Conservation (phyloP, 768 basidiomycete genomes). For the Tylopilus sp. region DNA sequence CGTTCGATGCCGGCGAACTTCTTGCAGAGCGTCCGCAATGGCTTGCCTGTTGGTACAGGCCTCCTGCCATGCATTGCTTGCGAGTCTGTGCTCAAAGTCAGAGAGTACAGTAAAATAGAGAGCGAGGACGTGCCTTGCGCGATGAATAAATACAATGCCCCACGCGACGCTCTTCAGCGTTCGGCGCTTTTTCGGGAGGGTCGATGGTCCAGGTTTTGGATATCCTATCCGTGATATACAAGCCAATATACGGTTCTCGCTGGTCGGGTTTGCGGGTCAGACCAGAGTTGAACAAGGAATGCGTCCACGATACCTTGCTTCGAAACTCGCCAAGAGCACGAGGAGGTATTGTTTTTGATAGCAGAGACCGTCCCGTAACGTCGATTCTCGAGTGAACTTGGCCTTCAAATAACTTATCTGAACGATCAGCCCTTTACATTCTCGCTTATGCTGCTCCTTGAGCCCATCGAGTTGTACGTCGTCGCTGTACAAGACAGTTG, state of each 20-base stretch:
- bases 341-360: slow-evolving; percentile 91
- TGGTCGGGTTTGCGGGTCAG: slow-evolving; percentile 23
- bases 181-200: slow-evolving; percentile 38
- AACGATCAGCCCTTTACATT: slow-evolving; percentile 87
- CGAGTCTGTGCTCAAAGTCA: slow-evolving; percentile 41
- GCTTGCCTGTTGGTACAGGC: slow-evolving; percentile 59
- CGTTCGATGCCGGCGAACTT: slow-evolving; percentile 57
- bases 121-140: slow-evolving; percentile 50
- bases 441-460: slow-evolving; percentile 70
- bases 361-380: slow-evolving; percentile 68
- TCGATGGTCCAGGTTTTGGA: slow-evolving; percentile 40
- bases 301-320: slow-evolving; percentile 53
- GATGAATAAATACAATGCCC: slow-evolving; percentile 61
- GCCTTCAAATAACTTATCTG: slow-evolving; percentile 92
- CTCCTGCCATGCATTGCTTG: slow-evolving; percentile 61
- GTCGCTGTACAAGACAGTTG: slow-evolving; percentile 42
- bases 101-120: background rate
- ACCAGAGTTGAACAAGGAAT: background rate
- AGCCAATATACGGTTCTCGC: slow-evolving; percentile 69
- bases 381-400: slow-evolving; percentile 82
- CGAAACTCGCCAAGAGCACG: slow-evolving; percentile 62
- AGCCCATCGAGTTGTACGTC: slow-evolving; percentile 50
- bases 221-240: slow-evolving; percentile 77
- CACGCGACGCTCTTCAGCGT: slow-evolving; percentile 56
- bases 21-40: slow-evolving; percentile 63